Evolutionary conservation across 2,329 filamentous ascomycete species (phyloP).

Genomic region (Fusarium globosum): DNA sequence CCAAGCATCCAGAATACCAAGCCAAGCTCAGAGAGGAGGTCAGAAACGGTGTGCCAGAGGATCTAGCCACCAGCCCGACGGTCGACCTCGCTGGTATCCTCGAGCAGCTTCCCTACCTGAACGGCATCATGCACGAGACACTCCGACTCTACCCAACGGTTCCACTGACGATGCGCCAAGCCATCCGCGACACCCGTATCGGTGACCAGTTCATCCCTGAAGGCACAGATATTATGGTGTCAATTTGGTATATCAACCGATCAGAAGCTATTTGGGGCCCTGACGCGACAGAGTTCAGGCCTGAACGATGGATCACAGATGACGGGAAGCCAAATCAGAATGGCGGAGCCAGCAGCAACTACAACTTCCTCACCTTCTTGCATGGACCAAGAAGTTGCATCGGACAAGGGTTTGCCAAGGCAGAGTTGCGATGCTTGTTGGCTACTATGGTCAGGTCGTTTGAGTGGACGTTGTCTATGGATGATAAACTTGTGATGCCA

Average conservation of each 20-base stretch:
- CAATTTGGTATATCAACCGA: slow-evolving; percentile 70
- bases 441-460: slow-evolving; percentile 75
- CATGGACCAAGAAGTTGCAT: slow-evolving; percentile 88
- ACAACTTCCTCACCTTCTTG: slow-evolving; percentile 80
- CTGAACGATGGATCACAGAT: slow-evolving; percentile 72
- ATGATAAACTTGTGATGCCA: slow-evolving; percentile 69
- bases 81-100: slow-evolving; percentile 61
- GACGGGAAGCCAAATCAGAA: slow-evolving; percentile 66
- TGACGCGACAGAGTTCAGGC: slow-evolving; percentile 74
- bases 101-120: slow-evolving; percentile 74
- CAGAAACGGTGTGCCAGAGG: neutral
- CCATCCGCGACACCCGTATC: slow-evolving; percentile 66
- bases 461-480: slow-evolving; percentile 65
- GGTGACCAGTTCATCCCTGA: slow-evolving; percentile 70
- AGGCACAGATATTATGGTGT: slow-evolving; percentile 71
- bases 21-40: slow-evolving; percentile 33
- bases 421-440: slow-evolving; percentile 79
- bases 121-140: slow-evolving; percentile 76
- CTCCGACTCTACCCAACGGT: slow-evolving; percentile 76
- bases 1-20: slow-evolving; percentile 31
- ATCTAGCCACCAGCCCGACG: neutral
- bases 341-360: slow-evolving; percentile 77
- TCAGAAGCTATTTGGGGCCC: slow-evolving; percentile 73
- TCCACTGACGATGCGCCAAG: slow-evolving; percentile 70
- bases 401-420: slow-evolving; percentile 77